Base-by-base conservation (phyloP, 1,284 basidiomycete genomes). In the Ustilago hordei region DNA sequence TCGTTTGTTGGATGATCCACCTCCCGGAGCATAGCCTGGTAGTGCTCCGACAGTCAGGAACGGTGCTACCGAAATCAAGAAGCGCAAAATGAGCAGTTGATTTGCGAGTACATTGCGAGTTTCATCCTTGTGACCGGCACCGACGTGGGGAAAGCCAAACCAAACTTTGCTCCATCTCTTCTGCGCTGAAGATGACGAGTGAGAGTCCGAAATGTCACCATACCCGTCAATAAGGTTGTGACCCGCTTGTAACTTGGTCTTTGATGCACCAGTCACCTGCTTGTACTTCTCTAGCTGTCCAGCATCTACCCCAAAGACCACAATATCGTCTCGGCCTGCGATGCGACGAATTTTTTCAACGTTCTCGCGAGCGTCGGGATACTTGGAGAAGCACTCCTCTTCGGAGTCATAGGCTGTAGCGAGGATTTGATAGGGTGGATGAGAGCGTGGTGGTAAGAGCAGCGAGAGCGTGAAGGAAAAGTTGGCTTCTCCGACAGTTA, bases 81-180 rank as follows among this genome's bases (percentile, higher is more conserved):
- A 97, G 2, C 91, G 91, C 28, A 98, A 89, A 19, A 99, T 87
- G n/a, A 98, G 89, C 23, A 92, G 84, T 85, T 99, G 96, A 86
- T 99, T 98, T 11, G 92, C 91, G 13, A 93, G 88, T 66, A 99
- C 93, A 86, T 98, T 99, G 60, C 96, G 91, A 81, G 95, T 92
- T 87, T 96, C 94, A 85, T 99, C 95, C 52, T 93, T 91, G 78
- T 98, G 96, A 0, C 95, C 94, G 78, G 92, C 93, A 92, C 95
- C 95, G 80, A 93, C 93, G 88, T 99, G 96, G 58, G 96, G 96
- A 82, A 98, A 99, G 85, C 98, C 98, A 91, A 95, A 98, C 28
- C 94, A 91, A 65, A 98, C 90, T 62, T 87, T 90, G 89, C 88
- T 95, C 92, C 90, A 93, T 92, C 70, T 87, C 88, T 81, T 52